Conservation (phyloP, 2,329 filamentous ascomycete genomes). For the Parascedosporium putredinis region DNA sequence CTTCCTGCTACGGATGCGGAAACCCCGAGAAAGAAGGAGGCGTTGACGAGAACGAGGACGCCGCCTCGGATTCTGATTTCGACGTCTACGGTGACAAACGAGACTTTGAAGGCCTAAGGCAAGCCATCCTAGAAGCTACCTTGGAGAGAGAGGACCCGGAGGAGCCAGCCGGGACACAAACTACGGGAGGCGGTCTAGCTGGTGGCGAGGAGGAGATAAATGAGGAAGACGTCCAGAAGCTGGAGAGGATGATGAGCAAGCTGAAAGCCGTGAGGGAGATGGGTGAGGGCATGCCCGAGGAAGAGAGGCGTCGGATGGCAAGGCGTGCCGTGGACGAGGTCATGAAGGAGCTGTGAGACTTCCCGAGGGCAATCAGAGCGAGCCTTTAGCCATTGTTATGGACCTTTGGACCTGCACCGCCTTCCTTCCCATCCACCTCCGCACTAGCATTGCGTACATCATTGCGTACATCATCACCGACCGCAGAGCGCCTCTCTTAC, state of each 20-base stretch:
- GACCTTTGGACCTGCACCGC: no score
- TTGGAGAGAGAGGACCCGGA: slow-evolving; percentile 16
- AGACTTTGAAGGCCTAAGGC: slow-evolving; percentile 41
- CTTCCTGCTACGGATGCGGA: slow-evolving; percentile 19
- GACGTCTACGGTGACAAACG: slow-evolving; percentile 28
- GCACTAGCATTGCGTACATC: no score
- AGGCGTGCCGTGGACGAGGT: slow-evolving; percentile 52
- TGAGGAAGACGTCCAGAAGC: slow-evolving; percentile 43
- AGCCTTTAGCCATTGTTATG: no score
- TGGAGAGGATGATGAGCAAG: slow-evolving; percentile 55
- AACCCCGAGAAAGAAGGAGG: slow-evolving; percentile 21
- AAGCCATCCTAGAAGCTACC: slow-evolving; percentile 38
- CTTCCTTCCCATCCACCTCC: no score
- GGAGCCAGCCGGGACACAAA: slow-evolving; percentile 6
- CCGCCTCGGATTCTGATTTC: slow-evolving; percentile 21
- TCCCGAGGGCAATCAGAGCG: background rate
- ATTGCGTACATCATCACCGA: no score
- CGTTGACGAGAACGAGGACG: slow-evolving; percentile 17
- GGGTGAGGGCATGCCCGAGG: slow-evolving; percentile 47
- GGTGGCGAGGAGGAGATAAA: slow-evolving; percentile 24
- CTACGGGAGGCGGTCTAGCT: slow-evolving; percentile 11
- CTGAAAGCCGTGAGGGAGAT: slow-evolving; percentile 51
- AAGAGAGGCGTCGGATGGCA: slow-evolving; percentile 50
- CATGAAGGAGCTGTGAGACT: slow-evolving; percentile 44
- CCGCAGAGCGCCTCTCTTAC: no score